Evolutionary conservation across 495 filamentous ascomycete species (phyloP), one percentile per base, ranked within the genome.

Genomic region (Penicillium herquei): DNA sequence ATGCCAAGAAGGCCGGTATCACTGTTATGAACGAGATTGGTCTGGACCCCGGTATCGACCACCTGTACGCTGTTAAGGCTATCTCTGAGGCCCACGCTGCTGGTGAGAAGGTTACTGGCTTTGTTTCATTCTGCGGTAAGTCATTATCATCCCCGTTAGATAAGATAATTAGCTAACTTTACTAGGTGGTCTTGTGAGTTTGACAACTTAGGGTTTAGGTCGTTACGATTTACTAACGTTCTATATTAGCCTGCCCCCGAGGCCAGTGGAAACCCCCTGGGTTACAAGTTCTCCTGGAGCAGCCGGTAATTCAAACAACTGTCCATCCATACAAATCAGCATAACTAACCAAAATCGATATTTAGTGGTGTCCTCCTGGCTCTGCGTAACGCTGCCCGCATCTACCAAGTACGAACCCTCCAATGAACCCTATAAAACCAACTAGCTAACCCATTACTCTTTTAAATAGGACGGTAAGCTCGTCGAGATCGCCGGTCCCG

Each of bases 21-120:
- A 96, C 91, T 0, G 92, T 98, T 55, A 89, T 98, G 88, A 97
- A 98, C 68, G 94, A 98, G 83, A 96, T 97, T 68, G 92, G 93
- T 53, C 71, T 96, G 43, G 85, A 63, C 50, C 62, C 62, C 26
- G 64, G 64, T 57, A 55, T 67, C 30, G 64, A 67, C 44, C 64
- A 67, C 61, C 61, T 67, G 6, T 66, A 95, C 66, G 94, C 93
- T 26, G 80, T 98, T 67, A 90, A 93, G 78, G 92, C 87, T 40
- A 96, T 98, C 62, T 79, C 86, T 39, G 84, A 91, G 67, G 75
- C 78, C 41, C 92, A 96, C 78, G 72, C 80, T 14, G 88, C 81
- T 14, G 93, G 92, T 48, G 94, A 93, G 64, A 94, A 93, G 80
- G 85, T 98, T 72, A 75, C 81, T 17, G 80, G 79, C 35, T 97